Percentiles rank a stretch among this genome's conserved stretches.
phyloP scores from a whole-genome alignment of 371 early-diverging fungal genomes.

The Circinella umbellata region DNA sequence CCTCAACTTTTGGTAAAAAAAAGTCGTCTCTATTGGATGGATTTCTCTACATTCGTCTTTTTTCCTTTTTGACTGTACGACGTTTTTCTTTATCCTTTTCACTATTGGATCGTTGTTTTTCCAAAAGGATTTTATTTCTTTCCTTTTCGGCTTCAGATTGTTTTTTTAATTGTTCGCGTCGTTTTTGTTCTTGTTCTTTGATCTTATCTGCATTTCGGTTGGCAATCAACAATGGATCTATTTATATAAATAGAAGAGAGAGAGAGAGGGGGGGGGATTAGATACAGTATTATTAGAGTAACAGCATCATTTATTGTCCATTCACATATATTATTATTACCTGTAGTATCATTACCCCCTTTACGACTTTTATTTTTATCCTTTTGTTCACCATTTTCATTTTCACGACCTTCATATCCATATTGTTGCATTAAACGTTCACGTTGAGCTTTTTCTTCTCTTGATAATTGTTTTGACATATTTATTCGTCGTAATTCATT shows the following conservation, averaged over 20 bases:
- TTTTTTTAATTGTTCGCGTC: conserved; percentile 59
- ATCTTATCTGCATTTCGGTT: conserved; percentile 58
- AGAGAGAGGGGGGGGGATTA: too few relatives aligned
- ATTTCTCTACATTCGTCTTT: conserved; percentile 60
- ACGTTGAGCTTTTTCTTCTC: conserved; percentile 58
- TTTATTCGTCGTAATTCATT: conserved; percentile 19
- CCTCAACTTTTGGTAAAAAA: too few relatives aligned
- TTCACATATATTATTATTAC: too few relatives aligned
- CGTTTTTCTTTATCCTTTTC: conserved; percentile 55
- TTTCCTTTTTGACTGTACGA: conserved; percentile 56
- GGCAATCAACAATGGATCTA: conserved; percentile 48
- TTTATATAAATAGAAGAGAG: not conserved
- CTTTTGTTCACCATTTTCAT: conserved; percentile 44
- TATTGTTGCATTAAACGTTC: conserved; percentile 57
- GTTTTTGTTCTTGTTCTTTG: conserved; percentile 52
- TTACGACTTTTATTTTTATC: conserved; percentile 27
- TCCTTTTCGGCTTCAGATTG: conserved; percentile 59
- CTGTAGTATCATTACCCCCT: conserved; percentile 1
- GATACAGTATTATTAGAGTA: too few relatives aligned
- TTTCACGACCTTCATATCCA: conserved; percentile 56
- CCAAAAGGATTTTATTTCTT: conserved; percentile 53
- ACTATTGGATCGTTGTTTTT: conserved; percentile 49
- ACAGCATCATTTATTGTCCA: too few relatives aligned
- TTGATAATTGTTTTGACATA: conserved; percentile 39
- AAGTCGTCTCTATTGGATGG: too few relatives aligned